Percentiles rank a stretch among this genome's conserved stretches.
Evolutionary conservation across 768 basidiomycete species (phyloP).

Genomic region (Lactarius hengduanensis): DNA sequence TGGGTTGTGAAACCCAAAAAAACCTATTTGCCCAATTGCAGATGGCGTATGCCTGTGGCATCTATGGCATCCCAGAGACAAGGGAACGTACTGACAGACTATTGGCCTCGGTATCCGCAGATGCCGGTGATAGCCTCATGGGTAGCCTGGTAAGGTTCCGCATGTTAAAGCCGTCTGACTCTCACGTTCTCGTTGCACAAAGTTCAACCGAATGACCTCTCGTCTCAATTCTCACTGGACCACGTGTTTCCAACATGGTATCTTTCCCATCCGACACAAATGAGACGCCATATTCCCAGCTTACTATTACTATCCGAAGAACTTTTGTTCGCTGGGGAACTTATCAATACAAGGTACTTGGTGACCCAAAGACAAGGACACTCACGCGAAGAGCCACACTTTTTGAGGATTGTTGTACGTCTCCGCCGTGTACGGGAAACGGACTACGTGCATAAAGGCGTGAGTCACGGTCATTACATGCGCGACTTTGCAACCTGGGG

Average conservation of each 20-base stretch:
- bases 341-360: not conserved
- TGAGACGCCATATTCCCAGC: not conserved
- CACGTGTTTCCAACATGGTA: not conserved
- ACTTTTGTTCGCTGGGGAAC: not conserved
- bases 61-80: not conserved
- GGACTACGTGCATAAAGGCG: constrained; percentile 1
- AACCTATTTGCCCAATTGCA: no score
- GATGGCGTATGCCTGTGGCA: not conserved
- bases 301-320: not conserved
- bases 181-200: not conserved
- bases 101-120: not conserved
- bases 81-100: no score
- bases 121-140: not conserved
- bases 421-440: constrained; percentile 22
- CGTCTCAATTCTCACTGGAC: not conserved
- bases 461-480: no score
- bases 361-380: not conserved
- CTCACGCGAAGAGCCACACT: constrained; percentile 24
- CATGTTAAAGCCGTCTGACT: not conserved
- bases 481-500: not conserved
- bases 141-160: not conserved
- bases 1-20: no score
- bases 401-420: constrained; percentile 28
- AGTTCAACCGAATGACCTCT: not conserved
- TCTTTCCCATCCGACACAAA: no score